Base-by-base conservation (phyloP, 2,329 filamentous ascomycete species). In the Chrysoporthe austroafricana region DNA sequence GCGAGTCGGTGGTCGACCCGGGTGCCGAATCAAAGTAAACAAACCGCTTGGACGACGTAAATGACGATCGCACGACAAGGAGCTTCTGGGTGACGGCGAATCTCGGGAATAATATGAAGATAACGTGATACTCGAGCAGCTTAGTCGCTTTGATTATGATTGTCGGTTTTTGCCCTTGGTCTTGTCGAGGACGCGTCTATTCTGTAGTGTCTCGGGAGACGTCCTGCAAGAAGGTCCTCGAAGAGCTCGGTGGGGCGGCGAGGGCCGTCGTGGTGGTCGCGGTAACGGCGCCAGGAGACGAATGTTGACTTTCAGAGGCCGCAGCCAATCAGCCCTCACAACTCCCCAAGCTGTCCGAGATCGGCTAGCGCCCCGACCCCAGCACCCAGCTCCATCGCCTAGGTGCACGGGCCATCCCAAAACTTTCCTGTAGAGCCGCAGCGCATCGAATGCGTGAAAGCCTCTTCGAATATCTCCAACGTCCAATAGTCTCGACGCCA, bases 231-330 rank as follows among this genome's bases (percentile, higher is more conserved):
- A 62, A n/a, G 39, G n/a, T 18, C 44, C 26, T 18, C 8, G 5
- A 32, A 21, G 43, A 60, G 57, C n/a, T 16, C 21, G 57, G 57
- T 60, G 34, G 39, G 39, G 61, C 46, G 54, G 43, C 18, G 32
- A 39, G 36, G 36, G 36, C 36, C 1, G 44, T 18, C 43, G 21
- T 63, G 2, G 67, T 63, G 64, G 63, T 61, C 52, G 46, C 48
- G 64, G 67, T 56, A 63, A 67, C 64, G 32, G 21, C 43, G 56
- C 52, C 57, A 46, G 16, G 13, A 34, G 50, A 32, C 57, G 46
- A 60, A 61, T 71, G 69, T 71, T 71, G 66, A 71, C 70, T 61
- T 68, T 68, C 34, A 9, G 26, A 13, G n/a, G 42, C 59, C 46
- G n/a, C 36, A 21, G 60, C 70, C 70, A 71, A 71, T 70, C 39